Evolutionary conservation across 768 basidiomycete species (phyloP).

Genomic region (Daedaleopsis sinensis): DNA sequence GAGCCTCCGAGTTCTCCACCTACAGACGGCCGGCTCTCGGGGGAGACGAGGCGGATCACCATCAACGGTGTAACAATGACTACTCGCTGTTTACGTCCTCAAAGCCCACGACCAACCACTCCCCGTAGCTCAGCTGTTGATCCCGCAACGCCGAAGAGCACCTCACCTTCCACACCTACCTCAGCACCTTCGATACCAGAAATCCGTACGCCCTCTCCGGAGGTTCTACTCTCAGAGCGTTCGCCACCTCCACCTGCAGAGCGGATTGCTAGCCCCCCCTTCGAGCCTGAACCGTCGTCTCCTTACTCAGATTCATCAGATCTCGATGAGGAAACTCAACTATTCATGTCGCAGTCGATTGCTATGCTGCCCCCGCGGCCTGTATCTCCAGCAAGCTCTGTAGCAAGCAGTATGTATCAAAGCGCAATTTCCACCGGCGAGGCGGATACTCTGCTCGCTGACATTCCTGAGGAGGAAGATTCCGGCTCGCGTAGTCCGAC

Average conservation of each 20-base stretch:
- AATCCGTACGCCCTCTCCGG: constrained; percentile 5
- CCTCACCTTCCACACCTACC: constrained; percentile 22
- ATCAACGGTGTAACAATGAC: constrained; percentile 61
- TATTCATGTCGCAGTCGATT: constrained; percentile 78
- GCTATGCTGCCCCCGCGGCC: constrained; percentile 51
- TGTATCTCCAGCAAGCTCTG: constrained; percentile 41
- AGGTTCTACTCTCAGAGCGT: too few species aligned
- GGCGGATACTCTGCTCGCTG: constrained; percentile 3
- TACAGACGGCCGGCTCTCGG: background rate
- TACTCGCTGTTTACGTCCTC: constrained; percentile 45
- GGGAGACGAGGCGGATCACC: constrained; percentile 50
- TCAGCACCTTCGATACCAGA: constrained; percentile 31
- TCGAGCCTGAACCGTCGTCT: constrained; percentile 39
- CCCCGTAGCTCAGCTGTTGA: constrained; percentile 6
- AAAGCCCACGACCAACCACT: constrained; percentile 13
- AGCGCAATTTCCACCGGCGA: constrained; percentile 59
- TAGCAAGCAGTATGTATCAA: constrained; percentile 74
- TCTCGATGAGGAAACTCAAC: constrained; percentile 64
- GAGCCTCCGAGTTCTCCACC: background rate
- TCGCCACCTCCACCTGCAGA: background rate
- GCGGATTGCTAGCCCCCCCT: background rate
- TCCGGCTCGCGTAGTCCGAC: constrained; percentile 7
- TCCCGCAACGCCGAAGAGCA: constrained; percentile 12
- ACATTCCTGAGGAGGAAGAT: constrained; percentile 12
- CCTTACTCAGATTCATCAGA: constrained; percentile 45